phyloP scores from a whole-genome alignment of 73 alveolate genomes.

The Tetrahymena thermophila region DNA sequence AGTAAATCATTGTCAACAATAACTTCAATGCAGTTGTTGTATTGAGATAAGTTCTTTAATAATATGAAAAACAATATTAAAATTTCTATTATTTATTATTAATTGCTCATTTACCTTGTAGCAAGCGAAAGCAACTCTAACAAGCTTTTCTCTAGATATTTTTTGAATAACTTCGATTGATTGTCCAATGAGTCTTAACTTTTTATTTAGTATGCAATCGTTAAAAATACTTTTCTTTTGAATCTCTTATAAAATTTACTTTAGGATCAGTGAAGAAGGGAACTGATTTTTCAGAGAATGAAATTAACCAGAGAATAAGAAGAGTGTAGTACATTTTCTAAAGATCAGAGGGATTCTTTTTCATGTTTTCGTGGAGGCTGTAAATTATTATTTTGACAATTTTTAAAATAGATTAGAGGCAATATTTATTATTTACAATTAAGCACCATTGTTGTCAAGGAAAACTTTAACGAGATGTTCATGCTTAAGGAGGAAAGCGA shows the following conservation, averaged over 20 bases:
- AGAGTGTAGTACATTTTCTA: conserved; percentile 26
- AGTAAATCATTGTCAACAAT: conserved; percentile 33
- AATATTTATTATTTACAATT: neutral
- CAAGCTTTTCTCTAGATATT: conserved; percentile 36
- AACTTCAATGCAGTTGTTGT: conserved; percentile 18
- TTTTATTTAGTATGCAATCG: neutral
- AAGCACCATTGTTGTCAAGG: neutral
- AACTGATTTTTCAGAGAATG: conserved; percentile 8
- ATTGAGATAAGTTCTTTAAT: neutral
- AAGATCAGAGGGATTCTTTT: conserved; percentile 24
- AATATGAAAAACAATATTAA: neutral
- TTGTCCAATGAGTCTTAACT: conserved; percentile 15
- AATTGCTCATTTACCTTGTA: neutral
- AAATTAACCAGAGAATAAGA: conserved; percentile 23
- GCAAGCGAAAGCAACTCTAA: conserved; percentile 45
- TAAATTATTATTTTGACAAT: neutral
- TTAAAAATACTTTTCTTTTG: neutral
- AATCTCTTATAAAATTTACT: neutral
- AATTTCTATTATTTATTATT: neutral
- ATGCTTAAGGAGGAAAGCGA: neutral
- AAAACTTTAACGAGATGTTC: neutral
- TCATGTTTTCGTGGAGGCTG: neutral
- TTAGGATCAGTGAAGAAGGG: conserved; percentile 12
- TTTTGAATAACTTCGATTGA: conserved; percentile 34
- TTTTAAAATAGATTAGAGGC: neutral